Percentiles rank a stretch among this genome's conserved stretches.
phyloP scores from a whole-genome alignment of 306 rosid genomes.

The Pterocarpus santalinus region DNA sequence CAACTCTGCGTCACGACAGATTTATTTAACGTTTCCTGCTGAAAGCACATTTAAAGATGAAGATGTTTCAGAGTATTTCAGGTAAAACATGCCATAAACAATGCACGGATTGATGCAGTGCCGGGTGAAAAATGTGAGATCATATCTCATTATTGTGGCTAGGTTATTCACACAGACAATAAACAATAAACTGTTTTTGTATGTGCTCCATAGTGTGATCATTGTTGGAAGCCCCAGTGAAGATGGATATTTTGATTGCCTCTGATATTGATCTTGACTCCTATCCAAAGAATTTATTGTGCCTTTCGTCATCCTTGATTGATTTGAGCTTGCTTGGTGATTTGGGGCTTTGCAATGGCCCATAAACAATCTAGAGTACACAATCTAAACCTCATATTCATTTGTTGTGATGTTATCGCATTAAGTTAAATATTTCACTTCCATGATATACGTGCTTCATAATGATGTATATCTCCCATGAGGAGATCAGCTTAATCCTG shows the following conservation, averaged over 20 bases:
- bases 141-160: conserved; percentile 7
- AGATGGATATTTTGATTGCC: conserved; percentile 36
- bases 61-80: conserved; percentile 95
- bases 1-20: conserved; percentile 92
- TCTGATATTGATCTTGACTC: conserved; percentile 36
- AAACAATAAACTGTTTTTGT: conserved; percentile 9
- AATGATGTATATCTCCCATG: conserved; percentile 45
- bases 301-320: conserved; percentile 35
- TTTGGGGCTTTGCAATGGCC: conserved; percentile 3
- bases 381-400: conserved; percentile 34
- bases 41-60: conserved; percentile 97
- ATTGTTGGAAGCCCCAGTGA: conserved; percentile 37
- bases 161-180: conserved; percentile 1
- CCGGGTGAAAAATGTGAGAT: conserved; percentile 23
- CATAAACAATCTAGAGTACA: background rate
- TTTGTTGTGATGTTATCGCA: conserved; percentile 10
- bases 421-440: conserved; percentile 21
- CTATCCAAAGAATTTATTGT: conserved; percentile 31
- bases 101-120: conserved; percentile 20
- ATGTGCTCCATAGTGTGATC: conserved; percentile 19
- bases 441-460: conserved; percentile 10
- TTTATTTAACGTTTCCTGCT: conserved; percentile 94
- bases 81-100: conserved; percentile 56
- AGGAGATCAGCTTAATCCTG: conserved; percentile 33
- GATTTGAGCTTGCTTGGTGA: conserved; percentile 40